These are phyloP conservation scores for Xenosphaeropsis pyriputrescens DNA, from an alignment of 2,329 filamentous ascomycete genomes.

Conservation along the genomic window DNA sequence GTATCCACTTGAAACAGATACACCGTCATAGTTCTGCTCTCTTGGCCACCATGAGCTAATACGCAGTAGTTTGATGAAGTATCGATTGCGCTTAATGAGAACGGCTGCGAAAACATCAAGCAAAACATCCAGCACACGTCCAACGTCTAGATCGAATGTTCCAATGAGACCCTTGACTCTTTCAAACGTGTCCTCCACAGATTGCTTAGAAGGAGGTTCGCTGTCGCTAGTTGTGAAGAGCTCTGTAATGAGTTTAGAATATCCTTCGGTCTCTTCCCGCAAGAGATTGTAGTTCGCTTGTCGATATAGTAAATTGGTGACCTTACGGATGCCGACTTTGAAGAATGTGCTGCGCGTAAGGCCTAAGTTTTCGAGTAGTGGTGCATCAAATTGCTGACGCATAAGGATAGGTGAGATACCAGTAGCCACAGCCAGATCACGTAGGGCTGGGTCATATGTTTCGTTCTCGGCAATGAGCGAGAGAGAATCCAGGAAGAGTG, in stretches of 20 bases:
- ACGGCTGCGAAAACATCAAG: conserved; percentile 91
- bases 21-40: conserved; percentile 31
- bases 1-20: conserved; percentile 22
- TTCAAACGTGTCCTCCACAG: conserved; percentile 77
- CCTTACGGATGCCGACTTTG: conserved; percentile 72
- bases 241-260: conserved; percentile 90
- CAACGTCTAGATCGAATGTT: conserved; percentile 93
- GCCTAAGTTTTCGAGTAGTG: conserved; percentile 59
- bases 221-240: conserved; percentile 80
- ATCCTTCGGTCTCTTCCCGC: conserved; percentile 91
- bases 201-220: conserved; percentile 57
- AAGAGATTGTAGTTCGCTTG: conserved; percentile 95
- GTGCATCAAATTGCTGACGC: conserved; percentile 70
- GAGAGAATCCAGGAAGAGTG: conserved; percentile 70
- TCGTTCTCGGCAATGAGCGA: conserved; percentile 56
- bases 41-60: conserved; percentile 96
- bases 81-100: conserved; percentile 81
- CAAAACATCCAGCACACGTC: conserved; percentile 84
- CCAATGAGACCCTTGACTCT: conserved; percentile 89
- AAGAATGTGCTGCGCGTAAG: conserved; percentile 77
- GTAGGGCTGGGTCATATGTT: conserved; percentile 34
- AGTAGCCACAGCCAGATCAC: conserved; percentile 56
- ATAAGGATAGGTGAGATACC: conserved; percentile 57
- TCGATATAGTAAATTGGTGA: conserved; percentile 85
- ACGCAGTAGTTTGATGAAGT: conserved; percentile 86